Conservation (phyloP, 176 grass and related monocot species). For the Leersia perrieri region DNA sequence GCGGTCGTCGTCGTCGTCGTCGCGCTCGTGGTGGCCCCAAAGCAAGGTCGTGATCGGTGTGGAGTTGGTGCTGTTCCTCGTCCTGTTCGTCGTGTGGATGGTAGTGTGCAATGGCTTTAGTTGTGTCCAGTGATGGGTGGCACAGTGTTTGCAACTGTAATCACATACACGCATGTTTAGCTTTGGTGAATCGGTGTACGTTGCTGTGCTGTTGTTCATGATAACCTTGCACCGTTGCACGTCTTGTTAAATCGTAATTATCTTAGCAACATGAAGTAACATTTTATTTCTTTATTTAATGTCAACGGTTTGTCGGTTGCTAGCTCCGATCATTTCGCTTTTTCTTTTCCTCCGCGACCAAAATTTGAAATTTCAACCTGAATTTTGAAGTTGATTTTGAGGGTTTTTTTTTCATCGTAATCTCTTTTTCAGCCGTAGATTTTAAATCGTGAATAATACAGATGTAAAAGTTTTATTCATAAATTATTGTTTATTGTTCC, state of each 20-base stretch:
- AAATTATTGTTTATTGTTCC: no score
- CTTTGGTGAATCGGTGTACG: not conserved
- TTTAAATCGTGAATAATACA: no score
- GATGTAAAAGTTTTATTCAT: no score
- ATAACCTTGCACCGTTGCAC: not conserved
- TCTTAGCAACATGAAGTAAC: not conserved
- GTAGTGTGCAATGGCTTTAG: constrained; percentile 62
- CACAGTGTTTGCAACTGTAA: not conserved
- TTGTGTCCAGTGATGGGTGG: constrained; percentile 46
- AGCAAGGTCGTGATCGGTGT: constrained; percentile 44
- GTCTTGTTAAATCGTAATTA: not conserved
- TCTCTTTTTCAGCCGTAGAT: no score
- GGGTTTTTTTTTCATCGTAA: no score
- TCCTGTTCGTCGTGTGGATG: constrained; percentile 71
- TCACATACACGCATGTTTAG: not conserved
- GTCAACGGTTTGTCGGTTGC: not conserved
- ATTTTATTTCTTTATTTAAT: not conserved
- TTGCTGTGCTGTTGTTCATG: not conserved
- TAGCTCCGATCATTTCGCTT: no score
- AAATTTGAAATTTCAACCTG: no score
- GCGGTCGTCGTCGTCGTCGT: not conserved
- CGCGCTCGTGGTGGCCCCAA: constrained; percentile 43
- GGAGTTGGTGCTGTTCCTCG: constrained; percentile 59
- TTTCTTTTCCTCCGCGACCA: no score
- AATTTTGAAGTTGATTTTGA: no score